phyloP scores from a whole-genome alignment of 2,329 filamentous ascomycete species.

The Aureobasidium melanogenum region DNA sequence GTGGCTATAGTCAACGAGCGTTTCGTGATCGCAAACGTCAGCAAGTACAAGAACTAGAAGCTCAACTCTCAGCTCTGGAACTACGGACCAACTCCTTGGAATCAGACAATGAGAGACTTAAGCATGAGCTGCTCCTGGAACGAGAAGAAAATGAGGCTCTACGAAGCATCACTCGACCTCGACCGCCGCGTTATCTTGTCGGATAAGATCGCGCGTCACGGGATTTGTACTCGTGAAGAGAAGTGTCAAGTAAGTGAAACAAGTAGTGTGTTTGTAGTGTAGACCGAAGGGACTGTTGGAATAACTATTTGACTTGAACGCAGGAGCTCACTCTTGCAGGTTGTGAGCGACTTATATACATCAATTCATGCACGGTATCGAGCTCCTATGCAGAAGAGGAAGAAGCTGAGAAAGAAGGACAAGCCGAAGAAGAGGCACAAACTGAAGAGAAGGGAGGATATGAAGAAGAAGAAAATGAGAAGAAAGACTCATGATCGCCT shows the following conservation, averaged over 20 bases:
- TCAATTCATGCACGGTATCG: no score
- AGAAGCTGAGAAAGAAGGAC: no score
- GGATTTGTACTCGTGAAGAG: no score
- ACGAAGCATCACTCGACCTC: background rate
- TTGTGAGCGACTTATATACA: no score
- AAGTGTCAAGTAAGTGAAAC: background rate
- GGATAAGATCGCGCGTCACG: no score
- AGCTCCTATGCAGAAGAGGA: no score
- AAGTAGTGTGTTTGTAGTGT: background rate
- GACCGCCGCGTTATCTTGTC: background rate
- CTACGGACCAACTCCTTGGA: conserved; percentile 62
- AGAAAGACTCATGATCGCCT: no score
- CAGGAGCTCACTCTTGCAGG: no score
- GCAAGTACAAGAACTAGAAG: conserved; percentile 87
- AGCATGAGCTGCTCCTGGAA: conserved; percentile 72
- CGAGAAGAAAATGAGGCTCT: conserved; percentile 90
- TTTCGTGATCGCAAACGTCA: conserved; percentile 94
- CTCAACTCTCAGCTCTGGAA: conserved; percentile 70
- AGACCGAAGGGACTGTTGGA: background rate
- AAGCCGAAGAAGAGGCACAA: no score
- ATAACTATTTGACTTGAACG: background rate
- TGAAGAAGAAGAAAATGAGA: no score
- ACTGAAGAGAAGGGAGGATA: no score
- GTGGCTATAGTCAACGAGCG: conserved; percentile 67
- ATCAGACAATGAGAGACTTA: conserved; percentile 79